A percentile compares a stretch with the other conserved stretches of the same genome.
Evolutionary conservation across 768 basidiomycete species (phyloP).

Genomic region (Russula sp.): DNA sequence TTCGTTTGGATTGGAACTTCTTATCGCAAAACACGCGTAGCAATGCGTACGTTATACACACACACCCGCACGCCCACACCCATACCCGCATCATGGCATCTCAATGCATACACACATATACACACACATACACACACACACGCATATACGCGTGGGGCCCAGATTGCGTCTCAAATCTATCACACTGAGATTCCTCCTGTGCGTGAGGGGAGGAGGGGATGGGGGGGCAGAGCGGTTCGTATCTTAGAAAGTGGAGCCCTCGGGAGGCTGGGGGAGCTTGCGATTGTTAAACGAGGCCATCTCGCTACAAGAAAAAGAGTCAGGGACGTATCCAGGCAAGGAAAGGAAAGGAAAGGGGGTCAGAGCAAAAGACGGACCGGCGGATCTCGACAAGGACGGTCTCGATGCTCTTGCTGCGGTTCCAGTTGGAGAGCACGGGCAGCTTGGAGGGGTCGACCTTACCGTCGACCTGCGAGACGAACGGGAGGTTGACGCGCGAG

Average conservation of each 20-base stretch:
- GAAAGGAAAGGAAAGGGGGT: not conserved
- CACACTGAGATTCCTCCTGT: not conserved
- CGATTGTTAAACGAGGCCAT: conserved; percentile 91
- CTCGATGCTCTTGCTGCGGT: conserved; percentile 72
- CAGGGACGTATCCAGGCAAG: not conserved
- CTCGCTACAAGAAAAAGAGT: conserved; percentile 49
- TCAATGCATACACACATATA: not conserved
- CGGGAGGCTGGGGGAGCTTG: conserved; percentile 92
- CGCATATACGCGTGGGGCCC: not conserved
- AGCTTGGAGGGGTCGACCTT: conserved; percentile 72
- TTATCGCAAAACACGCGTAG: not conserved
- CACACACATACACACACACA: not conserved
- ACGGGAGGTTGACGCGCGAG: conserved; percentile 90
- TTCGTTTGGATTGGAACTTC: conserved; percentile 1
- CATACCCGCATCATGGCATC: not conserved
- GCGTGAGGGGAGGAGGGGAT: not conserved
- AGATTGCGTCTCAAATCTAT: conserved; percentile 8
- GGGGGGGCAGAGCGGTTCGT: not conserved
- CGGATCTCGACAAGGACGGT: conserved; percentile 88
- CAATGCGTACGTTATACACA: not conserved
- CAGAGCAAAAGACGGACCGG: conserved; percentile 46
- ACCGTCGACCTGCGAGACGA: conserved; percentile 71
- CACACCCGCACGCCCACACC: not conserved
- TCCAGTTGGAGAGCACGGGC: conserved; percentile 70
- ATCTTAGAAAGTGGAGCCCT: conserved; percentile 64